These are phyloP conservation scores for Blastomyces emzantsi DNA, from an alignment of 2,329 filamentous ascomycete genomes.

Conservation along the genomic window DNA sequence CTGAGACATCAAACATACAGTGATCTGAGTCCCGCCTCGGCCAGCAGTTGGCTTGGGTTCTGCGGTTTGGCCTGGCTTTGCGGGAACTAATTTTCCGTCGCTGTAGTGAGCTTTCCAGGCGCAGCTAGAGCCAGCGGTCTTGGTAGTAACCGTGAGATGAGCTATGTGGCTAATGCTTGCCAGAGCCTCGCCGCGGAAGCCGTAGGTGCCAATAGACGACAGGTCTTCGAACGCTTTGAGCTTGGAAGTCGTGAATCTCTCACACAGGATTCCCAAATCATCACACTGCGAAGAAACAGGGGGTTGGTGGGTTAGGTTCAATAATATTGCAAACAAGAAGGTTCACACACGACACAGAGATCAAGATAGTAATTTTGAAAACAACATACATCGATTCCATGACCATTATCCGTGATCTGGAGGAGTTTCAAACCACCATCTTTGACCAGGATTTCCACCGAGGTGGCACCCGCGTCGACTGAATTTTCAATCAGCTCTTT, in stretches of 20 bases:
- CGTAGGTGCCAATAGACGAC: conserved; percentile 82
- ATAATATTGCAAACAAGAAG: neutral
- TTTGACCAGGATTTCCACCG: conserved; percentile 83
- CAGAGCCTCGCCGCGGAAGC: conserved; percentile 92
- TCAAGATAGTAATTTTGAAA: neutral
- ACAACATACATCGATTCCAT: conserved; percentile 73
- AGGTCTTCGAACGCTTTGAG: conserved; percentile 89
- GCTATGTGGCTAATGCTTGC: conserved; percentile 98
- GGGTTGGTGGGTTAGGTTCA: neutral
- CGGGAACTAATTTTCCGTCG: conserved; percentile 67
- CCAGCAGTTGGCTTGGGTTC: conserved; percentile 86
- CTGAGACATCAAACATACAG: conserved; percentile 40
- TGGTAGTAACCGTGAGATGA: conserved; percentile 89
- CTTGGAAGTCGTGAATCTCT: conserved; percentile 95
- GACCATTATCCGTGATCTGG: conserved; percentile 95
- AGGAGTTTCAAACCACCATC: conserved; percentile 91
- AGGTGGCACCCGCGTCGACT: conserved; percentile 91
- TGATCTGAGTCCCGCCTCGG: conserved; percentile 84
- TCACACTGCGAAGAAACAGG: conserved; percentile 54
- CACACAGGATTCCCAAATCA: conserved; percentile 83
- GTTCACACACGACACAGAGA: conserved; percentile 22
- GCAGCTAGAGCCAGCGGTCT: conserved; percentile 75
- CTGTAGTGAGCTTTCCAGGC: conserved; percentile 88
- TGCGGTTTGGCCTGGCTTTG: conserved; percentile 77
- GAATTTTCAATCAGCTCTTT: conserved; percentile 97